phyloP scores from a whole-genome alignment of 352 stramenopile genomes.

The Phytophthora tentaculata region DNA sequence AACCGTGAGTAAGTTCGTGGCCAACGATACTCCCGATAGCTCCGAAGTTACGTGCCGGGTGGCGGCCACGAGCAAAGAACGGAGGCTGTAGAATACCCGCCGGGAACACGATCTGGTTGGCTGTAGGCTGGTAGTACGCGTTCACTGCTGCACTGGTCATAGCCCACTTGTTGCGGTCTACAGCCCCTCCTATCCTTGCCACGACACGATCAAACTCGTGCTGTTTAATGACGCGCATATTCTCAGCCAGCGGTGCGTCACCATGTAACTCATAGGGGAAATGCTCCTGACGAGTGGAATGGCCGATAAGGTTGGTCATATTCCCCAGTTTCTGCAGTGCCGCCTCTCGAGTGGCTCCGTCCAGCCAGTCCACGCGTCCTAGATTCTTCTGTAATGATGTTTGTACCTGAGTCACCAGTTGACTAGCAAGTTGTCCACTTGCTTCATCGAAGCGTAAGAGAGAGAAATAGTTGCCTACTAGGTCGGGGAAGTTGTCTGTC shows the following conservation, averaged over 20 bases:
- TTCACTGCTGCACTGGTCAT: conserved; percentile 95
- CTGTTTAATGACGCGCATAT: conserved; percentile 54
- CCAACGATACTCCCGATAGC: conserved; percentile 94
- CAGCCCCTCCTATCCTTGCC: conserved; percentile 41
- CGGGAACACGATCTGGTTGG: conserved; percentile 96
- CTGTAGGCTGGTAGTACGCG: conserved; percentile 78
- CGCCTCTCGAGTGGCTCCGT: conserved; percentile 72
- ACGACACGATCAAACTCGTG: conserved; percentile 56
- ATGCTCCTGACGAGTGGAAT: conserved; percentile 49
- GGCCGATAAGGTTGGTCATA: conserved; percentile 78
- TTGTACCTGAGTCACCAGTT: conserved; percentile 90
- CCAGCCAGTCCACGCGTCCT: conserved; percentile 90
- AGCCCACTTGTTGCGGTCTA: conserved; percentile 80
- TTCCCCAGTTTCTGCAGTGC: conserved; percentile 90
- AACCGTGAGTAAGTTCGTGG: conserved; percentile 97
- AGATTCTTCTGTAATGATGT: conserved; percentile 78
- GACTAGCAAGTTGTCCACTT: conserved; percentile 79
- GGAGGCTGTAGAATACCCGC: conserved; percentile 95
- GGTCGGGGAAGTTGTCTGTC: conserved; percentile 52
- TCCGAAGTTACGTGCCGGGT: conserved; percentile 94
- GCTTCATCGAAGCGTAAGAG: conserved; percentile 88
- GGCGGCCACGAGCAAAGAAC: conserved; percentile 88
- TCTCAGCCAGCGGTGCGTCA: conserved; percentile 47
- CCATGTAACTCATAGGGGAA: conserved; percentile 62
- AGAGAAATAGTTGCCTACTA: conserved; percentile 93